Evolutionary conservation across 2,329 filamentous ascomycete genomes (phyloP), one percentile per base, ranked within the genome.

Genomic region (Arthroderma sp.): DNA sequence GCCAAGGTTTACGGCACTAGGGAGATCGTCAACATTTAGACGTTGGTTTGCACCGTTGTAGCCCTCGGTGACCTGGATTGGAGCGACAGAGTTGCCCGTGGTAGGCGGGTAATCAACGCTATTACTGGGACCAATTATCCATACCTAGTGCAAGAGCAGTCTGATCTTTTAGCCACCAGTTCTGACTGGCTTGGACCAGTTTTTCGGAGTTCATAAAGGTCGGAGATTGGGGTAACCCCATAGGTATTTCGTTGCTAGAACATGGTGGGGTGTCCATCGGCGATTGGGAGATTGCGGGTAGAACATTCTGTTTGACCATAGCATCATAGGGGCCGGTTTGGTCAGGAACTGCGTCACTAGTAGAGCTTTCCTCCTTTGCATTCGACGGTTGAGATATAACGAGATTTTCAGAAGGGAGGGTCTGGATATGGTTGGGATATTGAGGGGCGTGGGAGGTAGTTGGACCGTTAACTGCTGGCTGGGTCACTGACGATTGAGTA

Each of bases 161-260:
- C 63, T 86, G 82, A 64, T 87, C 83, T 37, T 77, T 73, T 56
- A 83, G 75, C 75, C 81, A 84, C 81, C 80, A 83, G 63, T 85
- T 80, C 60, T 84, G 81, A 52, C 79, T 81, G 54, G 85, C 82
- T 49, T 80, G 77, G 2, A 85, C 76, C 4, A 86, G 68, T 47
- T 79, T 79, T 37, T 84, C 81, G 0, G 83, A 74, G 7, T 78
- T 79, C 23, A 81, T 80, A 60, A 85, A 84, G 55, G 43, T 21
- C 6, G 60, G 54, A 9, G 54, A 38, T 56, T 60, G 58, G 21
- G 59, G 58, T 4, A 52, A 17, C 13, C 49, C 31, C 23, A 39
- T 21, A 23, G 31, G 23, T 8, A 39, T 8, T 23, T 54, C 51
- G 11, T 25, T 19, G 17, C 33, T 25, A n/a, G 23, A 11, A n/a